Conservation (phyloP, 1,284 basidiomycete genomes). For the Prillingera fragicola region DNA sequence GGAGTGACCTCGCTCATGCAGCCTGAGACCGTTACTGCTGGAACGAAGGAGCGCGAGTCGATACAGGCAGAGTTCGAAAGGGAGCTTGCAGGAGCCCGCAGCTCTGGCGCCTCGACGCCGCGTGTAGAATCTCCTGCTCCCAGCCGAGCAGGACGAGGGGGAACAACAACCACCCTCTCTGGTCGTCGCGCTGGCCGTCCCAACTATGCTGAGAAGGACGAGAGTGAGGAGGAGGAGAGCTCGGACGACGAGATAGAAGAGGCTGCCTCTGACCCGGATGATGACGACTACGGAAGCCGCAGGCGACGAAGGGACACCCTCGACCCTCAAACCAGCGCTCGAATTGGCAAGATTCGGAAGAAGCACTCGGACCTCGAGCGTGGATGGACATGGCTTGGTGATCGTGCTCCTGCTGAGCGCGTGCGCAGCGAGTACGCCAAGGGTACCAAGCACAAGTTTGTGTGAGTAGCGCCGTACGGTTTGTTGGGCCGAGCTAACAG, state of each 20-base stretch:
- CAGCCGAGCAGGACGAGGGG: slow-evolving; percentile 32
- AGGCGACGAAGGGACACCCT: slow-evolving; percentile 9
- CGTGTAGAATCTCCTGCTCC: slow-evolving; percentile 33
- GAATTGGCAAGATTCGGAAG: slow-evolving; percentile 48
- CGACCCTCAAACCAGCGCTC: slow-evolving; percentile 5
- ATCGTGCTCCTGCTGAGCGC: slow-evolving; percentile 73
- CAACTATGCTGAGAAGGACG: slow-evolving; percentile 82
- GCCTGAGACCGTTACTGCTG: slow-evolving; percentile 57
- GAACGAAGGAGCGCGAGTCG: slow-evolving; percentile 47
- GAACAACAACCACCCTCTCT: slow-evolving; percentile 17
- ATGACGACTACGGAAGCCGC: slow-evolving; percentile 29
- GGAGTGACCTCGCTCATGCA: slow-evolving; percentile 86
- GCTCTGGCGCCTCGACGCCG: slow-evolving; percentile 28
- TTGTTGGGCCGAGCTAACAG: neutral
- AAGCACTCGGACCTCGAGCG: slow-evolving; percentile 46
- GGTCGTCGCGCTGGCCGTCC: slow-evolving; percentile 59
- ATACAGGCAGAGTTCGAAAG: slow-evolving; percentile 39
- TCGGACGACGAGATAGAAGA: slow-evolving; percentile 63
- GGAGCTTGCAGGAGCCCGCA: slow-evolving; percentile 19
- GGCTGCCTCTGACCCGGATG: slow-evolving; percentile 58
- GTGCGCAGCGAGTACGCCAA: slow-evolving; percentile 60
- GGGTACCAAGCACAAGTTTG: slow-evolving; percentile 62
- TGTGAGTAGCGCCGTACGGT: slow-evolving; percentile 52
- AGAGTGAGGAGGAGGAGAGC: slow-evolving; percentile 73
- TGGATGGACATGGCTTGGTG: slow-evolving; percentile 83